These are phyloP conservation scores for Hyphopichia buzzinii DNA, from an alignment of 1,139 yeast genomes.

Conservation along the genomic window DNA sequence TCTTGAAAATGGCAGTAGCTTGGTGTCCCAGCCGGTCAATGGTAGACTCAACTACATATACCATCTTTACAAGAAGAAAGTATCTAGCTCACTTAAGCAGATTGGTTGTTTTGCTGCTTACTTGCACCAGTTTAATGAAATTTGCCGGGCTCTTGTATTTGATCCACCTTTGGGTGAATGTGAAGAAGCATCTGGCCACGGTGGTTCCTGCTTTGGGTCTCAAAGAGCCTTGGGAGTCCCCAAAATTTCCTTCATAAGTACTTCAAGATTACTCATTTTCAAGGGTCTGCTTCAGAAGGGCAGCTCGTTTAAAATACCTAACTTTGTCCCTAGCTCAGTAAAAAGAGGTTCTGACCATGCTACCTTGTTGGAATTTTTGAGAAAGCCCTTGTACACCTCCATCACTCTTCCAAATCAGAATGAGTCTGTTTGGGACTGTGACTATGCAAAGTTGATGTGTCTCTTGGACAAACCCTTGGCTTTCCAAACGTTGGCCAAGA, in stretches of 20 bases:
- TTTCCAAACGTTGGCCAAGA: conserved; percentile 34
- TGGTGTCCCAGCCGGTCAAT: not conserved
- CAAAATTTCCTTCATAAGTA: too few relatives aligned
- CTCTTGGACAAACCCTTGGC: conserved; percentile 27
- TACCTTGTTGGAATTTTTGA: conserved; percentile 14
- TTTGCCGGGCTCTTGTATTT: conserved; percentile 7
- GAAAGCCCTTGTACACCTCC: conserved; percentile 15
- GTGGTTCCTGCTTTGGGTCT: conserved; percentile 5
- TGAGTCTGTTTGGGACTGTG: conserved; percentile 7
- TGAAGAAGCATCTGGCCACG: conserved; percentile 1
- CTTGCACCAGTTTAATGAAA: conserved; percentile 18
- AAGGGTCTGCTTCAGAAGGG: too few relatives aligned
- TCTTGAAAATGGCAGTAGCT: not conserved
- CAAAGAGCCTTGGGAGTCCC: too few relatives aligned
- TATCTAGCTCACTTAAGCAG: not conserved
- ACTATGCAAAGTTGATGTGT: conserved; percentile 10
- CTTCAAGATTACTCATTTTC: too few relatives aligned
- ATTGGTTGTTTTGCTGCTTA: conserved; percentile 6
- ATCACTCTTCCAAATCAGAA: conserved; percentile 10
- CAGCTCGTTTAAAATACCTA: too few relatives aligned
- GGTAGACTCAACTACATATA: not conserved
- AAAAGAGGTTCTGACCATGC: too few relatives aligned
- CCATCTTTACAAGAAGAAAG: not conserved
- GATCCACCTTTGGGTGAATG: not conserved
- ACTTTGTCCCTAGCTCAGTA: too few relatives aligned